Evolutionary conservation across 176 grass and related monocot species (phyloP).

Genomic region (Musa troglodytarum): DNA sequence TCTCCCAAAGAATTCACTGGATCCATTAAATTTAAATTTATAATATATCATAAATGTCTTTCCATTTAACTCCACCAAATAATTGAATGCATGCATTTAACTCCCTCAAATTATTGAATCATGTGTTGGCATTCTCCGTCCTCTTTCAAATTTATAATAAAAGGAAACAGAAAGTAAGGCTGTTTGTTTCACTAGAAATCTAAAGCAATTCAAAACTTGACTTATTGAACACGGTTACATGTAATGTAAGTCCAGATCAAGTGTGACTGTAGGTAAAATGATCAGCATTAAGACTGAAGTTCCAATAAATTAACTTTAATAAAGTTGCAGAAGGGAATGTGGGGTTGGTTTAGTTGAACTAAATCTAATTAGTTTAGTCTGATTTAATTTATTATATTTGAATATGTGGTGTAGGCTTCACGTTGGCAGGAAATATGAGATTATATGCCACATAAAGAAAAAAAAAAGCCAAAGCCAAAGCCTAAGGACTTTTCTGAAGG

Average conservation of each 20-base stretch:
- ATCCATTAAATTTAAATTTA: not conserved
- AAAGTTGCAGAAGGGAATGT: too few species aligned
- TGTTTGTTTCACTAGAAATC: not conserved
- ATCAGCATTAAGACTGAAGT: not conserved
- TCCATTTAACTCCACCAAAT: not conserved
- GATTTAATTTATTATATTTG: too few species aligned
- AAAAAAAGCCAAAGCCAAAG: too few species aligned
- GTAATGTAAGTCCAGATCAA: not conserved
- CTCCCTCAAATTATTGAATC: not conserved
- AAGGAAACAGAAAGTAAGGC: not conserved
- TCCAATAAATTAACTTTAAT: not conserved
- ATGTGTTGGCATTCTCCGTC: not conserved
- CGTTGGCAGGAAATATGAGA: too few species aligned
- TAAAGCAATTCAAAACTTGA: not conserved
- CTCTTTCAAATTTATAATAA: not conserved
- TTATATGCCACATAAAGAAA: too few species aligned
- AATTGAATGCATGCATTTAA: not conserved
- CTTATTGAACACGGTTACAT: not conserved
- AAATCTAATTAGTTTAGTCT: too few species aligned
- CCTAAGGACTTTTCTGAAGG: too few species aligned
- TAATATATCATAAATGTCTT: too few species aligned
- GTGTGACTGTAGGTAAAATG: not conserved
- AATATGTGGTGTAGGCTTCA: too few species aligned
- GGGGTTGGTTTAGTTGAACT: too few species aligned
- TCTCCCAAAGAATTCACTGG: not conserved